These are phyloP conservation scores for Cercospora janseana DNA, from an alignment of 2,329 filamentous ascomycete species.

Conservation along the genomic window DNA sequence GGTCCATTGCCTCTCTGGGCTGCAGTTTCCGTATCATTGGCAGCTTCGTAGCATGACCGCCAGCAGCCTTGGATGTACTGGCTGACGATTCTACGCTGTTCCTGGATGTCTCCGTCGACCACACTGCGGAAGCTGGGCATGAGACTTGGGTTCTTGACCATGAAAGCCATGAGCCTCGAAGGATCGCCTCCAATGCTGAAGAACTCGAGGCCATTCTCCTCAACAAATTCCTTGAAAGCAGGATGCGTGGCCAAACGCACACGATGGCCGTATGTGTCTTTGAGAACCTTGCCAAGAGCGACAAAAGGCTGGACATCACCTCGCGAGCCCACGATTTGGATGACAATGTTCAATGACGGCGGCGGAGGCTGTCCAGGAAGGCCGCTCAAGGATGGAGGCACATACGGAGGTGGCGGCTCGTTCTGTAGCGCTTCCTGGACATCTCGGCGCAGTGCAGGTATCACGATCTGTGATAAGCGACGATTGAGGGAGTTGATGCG, in stretches of 20 bases:
- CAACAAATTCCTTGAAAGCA: slow-evolving; percentile 50
- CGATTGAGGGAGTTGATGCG: neutral
- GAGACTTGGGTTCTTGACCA: slow-evolving; percentile 84
- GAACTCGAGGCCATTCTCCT: slow-evolving; percentile 51
- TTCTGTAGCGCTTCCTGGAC: slow-evolving; percentile 40
- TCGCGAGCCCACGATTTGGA: slow-evolving; percentile 50
- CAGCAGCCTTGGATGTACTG: slow-evolving; percentile 82
- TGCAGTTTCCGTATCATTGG: slow-evolving; percentile 57
- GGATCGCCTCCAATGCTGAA: slow-evolving; percentile 55
- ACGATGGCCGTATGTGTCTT: slow-evolving; percentile 49
- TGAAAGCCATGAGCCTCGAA: slow-evolving; percentile 66
- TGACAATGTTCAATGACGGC: slow-evolving; percentile 50
- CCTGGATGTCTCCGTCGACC: slow-evolving; percentile 72
- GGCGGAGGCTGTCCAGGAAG: slow-evolving; percentile 56
- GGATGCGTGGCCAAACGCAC: slow-evolving; percentile 51
- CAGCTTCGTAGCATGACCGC: slow-evolving; percentile 78
- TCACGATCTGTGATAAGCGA: neutral
- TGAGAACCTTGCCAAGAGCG: slow-evolving; percentile 50
- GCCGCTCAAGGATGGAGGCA: slow-evolving; percentile 68
- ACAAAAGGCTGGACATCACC: slow-evolving; percentile 54
- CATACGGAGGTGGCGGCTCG: slow-evolving; percentile 62
- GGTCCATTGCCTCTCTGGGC: slow-evolving; percentile 46
- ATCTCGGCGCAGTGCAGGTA: neutral
- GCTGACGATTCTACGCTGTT: slow-evolving; percentile 70
- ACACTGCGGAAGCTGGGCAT: slow-evolving; percentile 79